Conservation (phyloP, 2,329 filamentous ascomycete genomes). For the Xylaria sp. region DNA sequence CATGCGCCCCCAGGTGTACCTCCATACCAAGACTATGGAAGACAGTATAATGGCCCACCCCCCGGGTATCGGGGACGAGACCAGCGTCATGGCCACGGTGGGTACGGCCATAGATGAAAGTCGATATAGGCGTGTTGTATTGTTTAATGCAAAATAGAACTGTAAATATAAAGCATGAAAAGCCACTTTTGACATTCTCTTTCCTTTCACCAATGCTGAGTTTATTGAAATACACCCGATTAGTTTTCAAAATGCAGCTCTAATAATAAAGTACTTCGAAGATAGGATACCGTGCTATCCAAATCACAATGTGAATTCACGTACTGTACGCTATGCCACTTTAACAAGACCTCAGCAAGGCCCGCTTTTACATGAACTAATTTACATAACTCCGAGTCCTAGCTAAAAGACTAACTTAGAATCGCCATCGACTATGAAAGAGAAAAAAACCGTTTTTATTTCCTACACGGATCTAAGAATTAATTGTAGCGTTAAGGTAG, state of each 20-base stretch:
- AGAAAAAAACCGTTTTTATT: too few species aligned
- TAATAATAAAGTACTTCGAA: background rate
- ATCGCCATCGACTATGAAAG: too few species aligned
- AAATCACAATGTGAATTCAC: too few species aligned
- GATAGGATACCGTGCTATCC: too few species aligned
- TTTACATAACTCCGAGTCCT: too few species aligned
- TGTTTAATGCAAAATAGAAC: background rate
- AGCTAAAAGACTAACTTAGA: too few species aligned
- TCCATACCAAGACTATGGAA: conserved; percentile 40
- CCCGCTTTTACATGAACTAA: too few species aligned
- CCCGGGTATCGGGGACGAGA: conserved; percentile 40
- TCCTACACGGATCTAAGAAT: too few species aligned
- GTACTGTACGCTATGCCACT: too few species aligned
- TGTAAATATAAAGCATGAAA: conserved; percentile 5
- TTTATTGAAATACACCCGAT: conserved; percentile 6
- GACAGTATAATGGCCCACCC: conserved; percentile 43
- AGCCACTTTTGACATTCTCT: conserved; percentile 6
- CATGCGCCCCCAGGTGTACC: conserved; percentile 38
- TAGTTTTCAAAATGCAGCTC: background rate
- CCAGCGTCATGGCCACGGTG: conserved; percentile 40
- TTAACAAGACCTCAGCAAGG: too few species aligned
- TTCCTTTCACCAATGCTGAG: background rate
- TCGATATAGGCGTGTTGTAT: background rate
- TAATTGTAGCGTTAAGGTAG: too few species aligned
- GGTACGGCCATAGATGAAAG: conserved; percentile 33